Evolutionary conservation across 306 rosid species (phyloP).

Genomic region (Prunus kanzakura): DNA sequence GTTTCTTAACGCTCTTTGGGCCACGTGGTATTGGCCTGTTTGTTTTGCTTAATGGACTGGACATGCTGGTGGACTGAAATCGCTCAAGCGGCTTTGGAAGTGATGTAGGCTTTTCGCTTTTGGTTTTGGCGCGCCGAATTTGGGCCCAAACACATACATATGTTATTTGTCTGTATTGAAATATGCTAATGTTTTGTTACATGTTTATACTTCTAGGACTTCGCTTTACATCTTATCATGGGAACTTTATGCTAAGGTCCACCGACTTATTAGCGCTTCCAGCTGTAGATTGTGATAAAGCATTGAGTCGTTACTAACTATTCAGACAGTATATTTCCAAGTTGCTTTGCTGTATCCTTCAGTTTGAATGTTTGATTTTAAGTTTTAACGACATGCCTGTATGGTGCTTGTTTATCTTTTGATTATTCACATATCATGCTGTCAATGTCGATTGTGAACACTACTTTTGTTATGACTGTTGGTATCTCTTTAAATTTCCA

Average conservation of each 20-base stretch:
- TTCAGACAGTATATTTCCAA: conserved; percentile 94
- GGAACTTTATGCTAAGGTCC: conserved; percentile 94
- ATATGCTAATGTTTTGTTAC: conserved; percentile 22
- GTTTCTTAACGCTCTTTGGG: too few relatives aligned
- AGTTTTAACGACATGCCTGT: not conserved
- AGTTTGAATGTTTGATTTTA: too few relatives aligned
- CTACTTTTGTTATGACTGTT: not conserved
- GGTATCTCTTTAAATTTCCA: not conserved
- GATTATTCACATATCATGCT: not conserved
- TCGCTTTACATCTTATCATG: conserved; percentile 90
- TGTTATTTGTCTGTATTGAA: conserved; percentile 3
- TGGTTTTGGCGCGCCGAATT: too few relatives aligned
- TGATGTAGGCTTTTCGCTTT: too few relatives aligned
- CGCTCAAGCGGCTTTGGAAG: too few relatives aligned
- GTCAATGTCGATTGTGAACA: not conserved
- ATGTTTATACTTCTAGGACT: conserved; percentile 53
- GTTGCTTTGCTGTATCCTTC: conserved; percentile 98
- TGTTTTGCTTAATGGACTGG: too few relatives aligned
- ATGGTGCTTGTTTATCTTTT: conserved; percentile 1
- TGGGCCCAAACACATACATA: not conserved
- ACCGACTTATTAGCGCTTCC: conserved; percentile 97
- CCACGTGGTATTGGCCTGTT: too few relatives aligned
- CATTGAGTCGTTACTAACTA: conserved; percentile 87
- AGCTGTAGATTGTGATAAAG: conserved; percentile 98
- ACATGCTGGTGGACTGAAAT: too few relatives aligned